These are phyloP conservation scores for Agrostemma githago DNA, from an alignment of 148 eudicot genomes.

Conservation along the genomic window DNA sequence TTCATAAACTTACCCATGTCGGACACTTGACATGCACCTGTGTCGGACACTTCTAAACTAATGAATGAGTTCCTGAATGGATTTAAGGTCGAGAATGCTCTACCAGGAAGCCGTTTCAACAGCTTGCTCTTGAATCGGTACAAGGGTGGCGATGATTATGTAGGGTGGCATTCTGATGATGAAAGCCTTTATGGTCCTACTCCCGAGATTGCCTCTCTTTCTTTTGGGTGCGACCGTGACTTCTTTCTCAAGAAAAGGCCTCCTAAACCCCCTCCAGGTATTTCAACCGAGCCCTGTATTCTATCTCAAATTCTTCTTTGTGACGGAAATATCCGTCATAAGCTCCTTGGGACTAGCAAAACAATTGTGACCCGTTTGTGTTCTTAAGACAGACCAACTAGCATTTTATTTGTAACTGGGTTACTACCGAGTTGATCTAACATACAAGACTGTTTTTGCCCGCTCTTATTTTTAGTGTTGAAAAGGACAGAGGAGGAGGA, in stretches of 20 bases:
- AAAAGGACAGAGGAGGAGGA: conserved; percentile 28
- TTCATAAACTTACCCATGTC: too few species aligned
- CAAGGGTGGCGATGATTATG: conserved; percentile 74
- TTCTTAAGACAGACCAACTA: too few species aligned
- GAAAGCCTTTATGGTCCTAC: conserved; percentile 82
- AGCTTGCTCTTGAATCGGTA: conserved; percentile 80
- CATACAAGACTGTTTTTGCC: background rate
- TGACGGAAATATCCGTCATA: too few species aligned
- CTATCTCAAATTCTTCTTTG: background rate
- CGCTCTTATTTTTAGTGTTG: background rate
- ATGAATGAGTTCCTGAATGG: background rate
- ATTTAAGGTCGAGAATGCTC: conserved; percentile 57
- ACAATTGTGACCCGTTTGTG: too few species aligned
- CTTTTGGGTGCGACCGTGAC: conserved; percentile 94
- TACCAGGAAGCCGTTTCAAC: conserved; percentile 80
- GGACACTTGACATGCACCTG: too few species aligned
- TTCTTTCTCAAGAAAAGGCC: conserved; percentile 63
- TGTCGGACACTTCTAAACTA: background rate
- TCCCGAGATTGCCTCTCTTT: conserved; percentile 85
- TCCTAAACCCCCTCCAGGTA: conserved; percentile 18
- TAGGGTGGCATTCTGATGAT: conserved; percentile 94
- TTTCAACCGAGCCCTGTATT: background rate
- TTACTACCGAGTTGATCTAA: background rate
- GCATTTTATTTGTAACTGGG: background rate
- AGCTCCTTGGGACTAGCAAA: too few species aligned